Evolutionary conservation across 2,329 filamentous ascomycete species (phyloP), one percentile per base, ranked within the genome.

Genomic region (Xylaria sp.): DNA sequence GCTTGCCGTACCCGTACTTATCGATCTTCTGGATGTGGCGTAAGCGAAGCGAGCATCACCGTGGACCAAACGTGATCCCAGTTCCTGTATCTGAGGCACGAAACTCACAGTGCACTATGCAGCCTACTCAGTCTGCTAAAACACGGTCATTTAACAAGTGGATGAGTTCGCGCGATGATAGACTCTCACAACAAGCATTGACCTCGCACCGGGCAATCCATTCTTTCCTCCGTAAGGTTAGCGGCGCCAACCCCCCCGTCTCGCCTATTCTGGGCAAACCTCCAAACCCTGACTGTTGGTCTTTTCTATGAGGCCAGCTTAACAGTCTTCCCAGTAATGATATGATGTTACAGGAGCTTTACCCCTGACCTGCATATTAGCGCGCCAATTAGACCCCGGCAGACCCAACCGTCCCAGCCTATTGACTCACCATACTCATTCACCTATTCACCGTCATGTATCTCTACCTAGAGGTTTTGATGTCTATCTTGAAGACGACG

Each of bases 251-350:
- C 36, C 40, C 54, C 23, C 68, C 68, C 68, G 68, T 63, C 33
- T 54, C 56, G 31, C 68, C 68, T 58, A 70, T 66, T 70, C 63
- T 54, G 63, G 68, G 63, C 66, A 70, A 65, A 63, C 26, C 56
- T 58, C 67, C 63, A 46, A 61, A 49, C 60, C 64, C 59, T 58
- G 56, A 38, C 60, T 36, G 42, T 60, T 51, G 40, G 23, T 28
- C 54, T 60, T 42, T 65, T 49, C 48, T 42, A 64, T 51, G 61
- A 61, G 31, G 44, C 46, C 61, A 62, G 44, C 31, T 51, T 54
- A 26, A 68, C 58, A 44, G 49, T 31, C 67, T 33, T 63, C 49
- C 59, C 40, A 31, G 64, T 31, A 58, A 44, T 49, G 44, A 38
- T 31, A 54, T 58, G 62, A 33, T 66, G 59, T 36, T 65, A 53